These are phyloP conservation scores for Aspergillus mulundensis DNA, from an alignment of 495 filamentous ascomycete species.

Conservation along the genomic window DNA sequence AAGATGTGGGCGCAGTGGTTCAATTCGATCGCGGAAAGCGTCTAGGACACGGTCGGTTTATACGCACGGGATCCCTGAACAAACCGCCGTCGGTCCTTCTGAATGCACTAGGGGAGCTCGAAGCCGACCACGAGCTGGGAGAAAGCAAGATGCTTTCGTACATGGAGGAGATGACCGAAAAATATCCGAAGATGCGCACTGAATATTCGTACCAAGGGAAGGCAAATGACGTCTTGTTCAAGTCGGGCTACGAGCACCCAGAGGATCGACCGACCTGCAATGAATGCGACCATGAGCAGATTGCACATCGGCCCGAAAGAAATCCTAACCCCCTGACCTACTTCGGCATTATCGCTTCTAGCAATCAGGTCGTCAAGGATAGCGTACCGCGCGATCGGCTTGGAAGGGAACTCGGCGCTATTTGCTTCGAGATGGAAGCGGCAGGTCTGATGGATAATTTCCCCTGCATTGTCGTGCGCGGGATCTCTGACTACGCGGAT, in stretches of 20 bases:
- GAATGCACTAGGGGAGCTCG: slow-evolving; percentile 17
- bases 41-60: slow-evolving; percentile 16
- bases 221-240: background rate
- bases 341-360: slow-evolving; percentile 19
- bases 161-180: background rate
- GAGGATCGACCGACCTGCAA: slow-evolving; percentile 10
- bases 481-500: slow-evolving; percentile 36
- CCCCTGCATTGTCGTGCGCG: slow-evolving; percentile 29
- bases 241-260: slow-evolving; percentile 7
- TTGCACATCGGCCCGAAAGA: slow-evolving; percentile 8
- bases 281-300: slow-evolving; percentile 4
- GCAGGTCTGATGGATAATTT: slow-evolving; percentile 27
- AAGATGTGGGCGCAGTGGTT: slow-evolving; percentile 16
- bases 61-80: slow-evolving; percentile 32
- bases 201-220: background rate
- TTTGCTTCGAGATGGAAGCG: background rate
- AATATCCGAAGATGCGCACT: background rate
- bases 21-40: slow-evolving; percentile 40
- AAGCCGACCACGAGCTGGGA: no score
- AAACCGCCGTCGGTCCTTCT: slow-evolving; percentile 28
- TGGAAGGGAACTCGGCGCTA: slow-evolving; percentile 25
- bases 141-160: no score
- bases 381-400: slow-evolving; percentile 14
- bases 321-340: slow-evolving; percentile 8
- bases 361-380: slow-evolving; percentile 18